Conservation (phyloP, 169 alveolate genomes). For the Eimeria sp. region DNA sequence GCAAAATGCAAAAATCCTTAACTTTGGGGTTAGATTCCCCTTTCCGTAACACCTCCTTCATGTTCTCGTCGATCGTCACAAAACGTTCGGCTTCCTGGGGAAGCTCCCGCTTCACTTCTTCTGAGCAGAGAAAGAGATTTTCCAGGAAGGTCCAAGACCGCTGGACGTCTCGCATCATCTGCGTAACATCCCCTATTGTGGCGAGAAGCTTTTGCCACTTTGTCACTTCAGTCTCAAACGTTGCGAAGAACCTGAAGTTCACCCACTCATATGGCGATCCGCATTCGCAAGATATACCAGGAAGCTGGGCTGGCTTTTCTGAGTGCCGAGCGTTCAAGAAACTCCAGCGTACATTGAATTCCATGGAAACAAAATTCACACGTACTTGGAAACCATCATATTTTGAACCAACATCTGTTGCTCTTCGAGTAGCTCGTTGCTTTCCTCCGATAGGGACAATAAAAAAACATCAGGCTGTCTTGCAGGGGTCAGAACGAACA, state of each 20-base stretch:
- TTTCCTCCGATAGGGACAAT: constrained; percentile 95
- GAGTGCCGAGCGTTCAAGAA: not conserved
- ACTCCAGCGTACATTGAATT: not conserved
- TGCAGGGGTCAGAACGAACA: constrained; percentile 93
- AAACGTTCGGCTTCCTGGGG: constrained; percentile 97
- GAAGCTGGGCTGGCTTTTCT: not conserved
- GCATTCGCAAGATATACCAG: not conserved
- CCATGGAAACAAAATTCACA: not conserved
- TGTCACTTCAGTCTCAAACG: constrained; percentile 95
- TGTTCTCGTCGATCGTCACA: constrained; percentile 96
- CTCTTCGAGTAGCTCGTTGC: constrained; percentile 98
- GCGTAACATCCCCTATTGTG: constrained; percentile 95
- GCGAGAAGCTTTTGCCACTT: constrained; percentile 97
- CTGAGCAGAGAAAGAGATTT: constrained; percentile 97
- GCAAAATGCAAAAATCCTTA: constrained; percentile 94
- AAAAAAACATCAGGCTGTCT: constrained; percentile 94
- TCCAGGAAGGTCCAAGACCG: constrained; percentile 98
- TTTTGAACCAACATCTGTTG: constrained; percentile 96
- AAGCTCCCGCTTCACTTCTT: constrained; percentile 98
- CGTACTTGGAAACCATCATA: constrained; percentile 93
- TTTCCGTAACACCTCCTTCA: constrained; percentile 93
- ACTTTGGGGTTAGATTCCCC: constrained; percentile 91
- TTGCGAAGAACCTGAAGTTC: constrained; percentile 91
- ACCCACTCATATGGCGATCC: not conserved
- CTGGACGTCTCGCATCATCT: constrained; percentile 96